Base-by-base conservation (phyloP, 208 protist species). In the Trichomonas vaginalis region DNA sequence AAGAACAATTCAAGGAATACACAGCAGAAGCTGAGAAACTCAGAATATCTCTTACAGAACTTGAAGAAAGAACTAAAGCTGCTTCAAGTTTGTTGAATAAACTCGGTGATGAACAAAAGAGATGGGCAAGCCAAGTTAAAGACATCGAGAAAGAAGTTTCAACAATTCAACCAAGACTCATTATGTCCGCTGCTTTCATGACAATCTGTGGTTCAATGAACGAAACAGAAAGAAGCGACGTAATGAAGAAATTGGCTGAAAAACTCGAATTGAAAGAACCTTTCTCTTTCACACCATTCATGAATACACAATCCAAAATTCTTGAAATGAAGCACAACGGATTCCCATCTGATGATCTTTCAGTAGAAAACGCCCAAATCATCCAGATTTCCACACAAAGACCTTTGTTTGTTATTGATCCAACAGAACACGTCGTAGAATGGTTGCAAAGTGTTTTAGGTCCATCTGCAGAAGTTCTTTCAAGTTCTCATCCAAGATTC, bases 201-300 rank as follows among this genome's bases (percentile, higher is more conserved):
- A 92, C 86, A 48, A 49, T 47, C 37, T 92, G 86, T 32, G 86
- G 86, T 32, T 92, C 86, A 92, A 35, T 92, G 17, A 92, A 92
- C 46, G 86, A 92, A 92, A 92, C 40, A 39, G 86, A 92, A 4
- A 23, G 86, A 27, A 1, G 27, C 10, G 27, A 14, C 40, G 51
- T 23, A 32, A 92, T 92, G 86, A 92, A 51, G 17, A 42, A 92
- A 32, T 27, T 92, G 0, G 27, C 40, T 21, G 45, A 92, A 8
- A 27, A 23, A n/a, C 45, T 92, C 6, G 45, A 92, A 39, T 6
- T 92, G 0, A 92, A 92, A 32, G 86, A 92, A 21, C 14, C 0
- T 47, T 92, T 92, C 46, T n/a, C 14, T 2, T 92, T 92, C n/a
- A 92, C 15, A 17, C 40, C 42, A n/a, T 92, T 92, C 86, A 92